Percentiles rank a stretch among this genome's conserved stretches.
phyloP scores from a whole-genome alignment of 2,329 filamentous ascomycete genomes.

The Cadophora gregata region DNA sequence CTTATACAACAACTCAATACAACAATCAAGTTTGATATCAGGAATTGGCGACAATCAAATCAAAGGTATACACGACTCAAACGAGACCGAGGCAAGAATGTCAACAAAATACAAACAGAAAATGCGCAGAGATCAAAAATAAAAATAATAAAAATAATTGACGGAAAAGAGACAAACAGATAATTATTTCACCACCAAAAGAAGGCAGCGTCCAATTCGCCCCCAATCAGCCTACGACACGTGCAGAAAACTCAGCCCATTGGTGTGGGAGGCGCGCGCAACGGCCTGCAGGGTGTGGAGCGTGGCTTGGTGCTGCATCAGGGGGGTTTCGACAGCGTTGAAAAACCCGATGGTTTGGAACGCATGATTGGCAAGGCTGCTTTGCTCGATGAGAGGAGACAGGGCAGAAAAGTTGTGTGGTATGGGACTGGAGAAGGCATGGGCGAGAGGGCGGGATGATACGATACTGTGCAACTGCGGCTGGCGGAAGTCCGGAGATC shows the following conservation, averaged over 20 bases:
- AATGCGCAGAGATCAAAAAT: neutral
- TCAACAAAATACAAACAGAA: neutral
- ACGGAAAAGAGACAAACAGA: neutral
- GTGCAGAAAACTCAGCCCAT: slow-evolving; percentile 13
- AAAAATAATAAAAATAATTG: neutral
- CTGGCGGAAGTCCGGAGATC: neutral
- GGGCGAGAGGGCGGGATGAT: neutral
- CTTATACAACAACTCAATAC: neutral
- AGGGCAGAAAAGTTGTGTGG: neutral
- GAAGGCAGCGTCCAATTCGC: neutral
- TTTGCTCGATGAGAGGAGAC: neutral
- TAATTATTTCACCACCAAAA: neutral
- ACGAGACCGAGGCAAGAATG: neutral
- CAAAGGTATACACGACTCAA: neutral
- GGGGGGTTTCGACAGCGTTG: neutral
- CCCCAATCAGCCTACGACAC: slow-evolving; percentile 10
- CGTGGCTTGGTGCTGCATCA: neutral
- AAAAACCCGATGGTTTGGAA: slow-evolving; percentile 8
- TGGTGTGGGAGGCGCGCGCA: slow-evolving; percentile 18
- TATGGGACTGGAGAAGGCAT: neutral
- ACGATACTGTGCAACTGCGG: neutral
- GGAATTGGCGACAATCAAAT: neutral
- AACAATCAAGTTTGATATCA: neutral
- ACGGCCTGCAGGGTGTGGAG: neutral
- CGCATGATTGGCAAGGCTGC: neutral